Conservation (phyloP, 2,329 filamentous ascomycete genomes). For the Epicoccum sorghinum region DNA sequence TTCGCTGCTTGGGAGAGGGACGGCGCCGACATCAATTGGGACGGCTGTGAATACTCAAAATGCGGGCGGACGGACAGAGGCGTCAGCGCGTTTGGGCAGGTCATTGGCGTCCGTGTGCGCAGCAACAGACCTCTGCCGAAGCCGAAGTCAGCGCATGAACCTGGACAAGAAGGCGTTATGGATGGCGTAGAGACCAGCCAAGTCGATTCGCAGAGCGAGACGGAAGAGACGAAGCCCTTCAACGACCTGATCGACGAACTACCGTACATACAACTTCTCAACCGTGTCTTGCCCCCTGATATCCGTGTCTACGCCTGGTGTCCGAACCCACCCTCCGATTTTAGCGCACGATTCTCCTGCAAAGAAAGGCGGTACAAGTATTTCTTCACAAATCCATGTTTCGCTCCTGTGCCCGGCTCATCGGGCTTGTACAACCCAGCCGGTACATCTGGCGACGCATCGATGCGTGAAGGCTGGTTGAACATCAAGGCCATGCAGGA, state of each 20-base stretch:
- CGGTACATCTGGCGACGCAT: conserved; percentile 3
- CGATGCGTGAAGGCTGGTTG: conserved; percentile 69
- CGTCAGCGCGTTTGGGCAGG: conserved; percentile 96
- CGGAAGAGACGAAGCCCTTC: conserved; percentile 49
- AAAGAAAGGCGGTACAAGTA: conserved; percentile 91
- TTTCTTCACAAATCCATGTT: conserved; percentile 96
- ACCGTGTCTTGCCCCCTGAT: conserved; percentile 84
- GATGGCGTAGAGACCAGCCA: conserved; percentile 2
- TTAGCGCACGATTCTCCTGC: conserved; percentile 92
- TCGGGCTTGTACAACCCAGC: conserved; percentile 53
- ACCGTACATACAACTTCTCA: conserved; percentile 81
- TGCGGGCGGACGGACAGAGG: conserved; percentile 92
- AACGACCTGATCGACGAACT: conserved; percentile 81
- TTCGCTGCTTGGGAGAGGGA: conserved; percentile 48
- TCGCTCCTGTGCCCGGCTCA: conserved; percentile 67
- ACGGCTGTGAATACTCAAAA: conserved; percentile 89
- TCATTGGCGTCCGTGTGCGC: conserved; percentile 81
- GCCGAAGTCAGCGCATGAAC: conserved; percentile 7
- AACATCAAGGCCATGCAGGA: conserved; percentile 85
- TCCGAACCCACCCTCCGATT: conserved; percentile 75
- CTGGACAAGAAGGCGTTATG: conserved; percentile 4
- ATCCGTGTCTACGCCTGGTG: conserved; percentile 95
- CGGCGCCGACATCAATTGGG: conserved; percentile 70
- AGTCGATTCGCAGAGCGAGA: conserved; percentile 14
- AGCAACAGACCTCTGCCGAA: conserved; percentile 71